These are phyloP conservation scores for Starmerella floricola DNA, from an alignment of 805 yeast species.

Conservation along the genomic window DNA sequence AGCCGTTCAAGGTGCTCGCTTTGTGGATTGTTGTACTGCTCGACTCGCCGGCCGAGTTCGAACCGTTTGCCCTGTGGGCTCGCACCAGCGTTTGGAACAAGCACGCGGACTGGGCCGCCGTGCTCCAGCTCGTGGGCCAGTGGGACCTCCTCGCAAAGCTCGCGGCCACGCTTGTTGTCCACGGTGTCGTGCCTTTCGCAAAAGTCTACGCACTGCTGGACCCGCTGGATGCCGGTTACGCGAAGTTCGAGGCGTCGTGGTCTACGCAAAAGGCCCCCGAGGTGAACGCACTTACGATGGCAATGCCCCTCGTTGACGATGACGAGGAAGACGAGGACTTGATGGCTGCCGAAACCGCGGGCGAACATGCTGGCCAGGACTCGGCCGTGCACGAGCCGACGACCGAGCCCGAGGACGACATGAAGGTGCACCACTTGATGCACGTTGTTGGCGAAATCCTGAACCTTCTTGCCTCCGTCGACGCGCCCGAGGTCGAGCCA, in stretches of 20 bases:
- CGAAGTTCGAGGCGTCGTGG: not conserved
- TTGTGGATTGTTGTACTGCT: conserved; percentile 2
- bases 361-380: too few species aligned
- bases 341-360: not conserved
- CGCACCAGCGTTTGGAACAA: conserved; percentile 1
- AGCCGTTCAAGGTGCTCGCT: conserved; percentile 14
- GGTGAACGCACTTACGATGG: conserved; percentile 14
- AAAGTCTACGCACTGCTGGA: conserved; percentile 6
- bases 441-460: not conserved
- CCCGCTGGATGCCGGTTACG: conserved; percentile 3
- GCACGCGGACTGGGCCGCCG: conserved; percentile 8
- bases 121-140: conserved; percentile 4
- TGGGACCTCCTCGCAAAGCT: not conserved
- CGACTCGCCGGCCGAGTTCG: not conserved
- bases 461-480: not conserved
- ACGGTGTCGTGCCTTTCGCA: conserved; percentile 4
- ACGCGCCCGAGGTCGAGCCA: not conserved
- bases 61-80: conserved; percentile 1
- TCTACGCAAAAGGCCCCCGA: not conserved
- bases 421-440: not conserved
- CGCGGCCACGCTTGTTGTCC: conserved; percentile 5
- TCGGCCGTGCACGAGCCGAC: too few species aligned
- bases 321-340: conserved; percentile 13
- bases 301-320: conserved; percentile 17
- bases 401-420: too few species aligned